phyloP scores from a whole-genome alignment of 257 asterid genomes.

The Orobanche coerulescens region DNA sequence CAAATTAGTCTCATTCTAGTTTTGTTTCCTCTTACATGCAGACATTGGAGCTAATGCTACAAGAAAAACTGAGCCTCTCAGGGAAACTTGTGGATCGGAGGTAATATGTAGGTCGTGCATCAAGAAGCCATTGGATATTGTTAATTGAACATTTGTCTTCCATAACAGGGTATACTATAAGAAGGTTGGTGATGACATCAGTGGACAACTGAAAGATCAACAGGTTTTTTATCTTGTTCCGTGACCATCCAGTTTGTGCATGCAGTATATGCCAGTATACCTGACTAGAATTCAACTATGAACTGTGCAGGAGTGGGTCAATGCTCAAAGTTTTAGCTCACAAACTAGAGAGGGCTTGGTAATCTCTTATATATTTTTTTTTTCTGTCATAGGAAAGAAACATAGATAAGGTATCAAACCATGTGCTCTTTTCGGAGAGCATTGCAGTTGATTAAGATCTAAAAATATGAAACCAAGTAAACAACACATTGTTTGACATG shows the following conservation, averaged over 20 bases:
- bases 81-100: conserved; percentile 52
- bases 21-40: conserved; percentile 36
- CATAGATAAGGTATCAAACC: neutral
- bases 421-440: conserved; percentile 7
- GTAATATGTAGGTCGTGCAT: conserved; percentile 33
- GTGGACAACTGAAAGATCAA: conserved; percentile 40
- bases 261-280: conserved; percentile 17
- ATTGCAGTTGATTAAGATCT: conserved; percentile 5
- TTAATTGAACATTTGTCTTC: conserved; percentile 21
- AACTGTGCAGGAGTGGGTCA: conserved; percentile 46
- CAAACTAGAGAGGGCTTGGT: conserved; percentile 36
- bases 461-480: conserved; percentile 1
- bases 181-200: conserved; percentile 39
- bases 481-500: too few relatives aligned
- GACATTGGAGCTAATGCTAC: conserved; percentile 74
- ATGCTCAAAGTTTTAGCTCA: conserved; percentile 30
- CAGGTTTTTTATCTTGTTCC: conserved; percentile 46
- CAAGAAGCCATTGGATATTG: conserved; percentile 16
- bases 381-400: neutral
- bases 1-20: conserved; percentile 13
- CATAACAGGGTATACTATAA: conserved; percentile 42
- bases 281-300: conserved; percentile 19
- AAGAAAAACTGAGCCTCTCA: conserved; percentile 49
- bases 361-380: conserved; percentile 15
- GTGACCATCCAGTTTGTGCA: conserved; percentile 18